A percentile compares a stretch with the other conserved stretches of the same genome.
Conservation (phyloP, 192 early-diverging fungal genomes). For the Phycomyces nitens region DNA sequence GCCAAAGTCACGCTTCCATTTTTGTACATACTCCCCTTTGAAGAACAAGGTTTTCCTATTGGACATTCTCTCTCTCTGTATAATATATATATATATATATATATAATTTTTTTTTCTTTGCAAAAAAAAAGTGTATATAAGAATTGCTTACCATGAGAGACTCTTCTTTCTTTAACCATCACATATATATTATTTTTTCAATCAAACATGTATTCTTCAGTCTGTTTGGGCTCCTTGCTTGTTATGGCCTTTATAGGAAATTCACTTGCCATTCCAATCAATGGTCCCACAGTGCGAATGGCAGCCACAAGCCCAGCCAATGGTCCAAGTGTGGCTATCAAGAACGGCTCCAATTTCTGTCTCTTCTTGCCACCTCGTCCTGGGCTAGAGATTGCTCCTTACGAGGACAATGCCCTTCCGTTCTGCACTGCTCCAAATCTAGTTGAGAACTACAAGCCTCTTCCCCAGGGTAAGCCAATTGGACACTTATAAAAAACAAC, state of each 20-base stretch:
- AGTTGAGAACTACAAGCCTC: constrained; percentile 26
- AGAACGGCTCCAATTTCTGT: constrained; percentile 34
- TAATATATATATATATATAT: too few relatives aligned
- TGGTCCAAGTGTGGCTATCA: constrained; percentile 1
- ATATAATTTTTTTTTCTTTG: too few relatives aligned
- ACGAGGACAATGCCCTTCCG: constrained; percentile 36
- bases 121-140: too few relatives aligned
- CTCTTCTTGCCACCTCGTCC: constrained; percentile 41
- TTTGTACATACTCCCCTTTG: too few relatives aligned
- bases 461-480: constrained; percentile 13
- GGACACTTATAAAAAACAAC: too few relatives aligned
- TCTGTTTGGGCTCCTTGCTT: background rate
- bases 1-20: too few relatives aligned
- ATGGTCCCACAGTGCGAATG: background rate
- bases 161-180: too few relatives aligned
- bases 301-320: constrained; percentile 1
- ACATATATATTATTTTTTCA: too few relatives aligned
- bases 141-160: too few relatives aligned
- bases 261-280: background rate
- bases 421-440: constrained; percentile 35
- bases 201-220: too few relatives aligned
- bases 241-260: background rate
- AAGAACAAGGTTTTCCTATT: too few relatives aligned
- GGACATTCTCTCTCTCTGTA: too few relatives aligned
- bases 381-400: constrained; percentile 37